These are phyloP conservation scores for Boletales sp. DNA, from an alignment of 768 basidiomycete genomes.

Conservation along the genomic window DNA sequence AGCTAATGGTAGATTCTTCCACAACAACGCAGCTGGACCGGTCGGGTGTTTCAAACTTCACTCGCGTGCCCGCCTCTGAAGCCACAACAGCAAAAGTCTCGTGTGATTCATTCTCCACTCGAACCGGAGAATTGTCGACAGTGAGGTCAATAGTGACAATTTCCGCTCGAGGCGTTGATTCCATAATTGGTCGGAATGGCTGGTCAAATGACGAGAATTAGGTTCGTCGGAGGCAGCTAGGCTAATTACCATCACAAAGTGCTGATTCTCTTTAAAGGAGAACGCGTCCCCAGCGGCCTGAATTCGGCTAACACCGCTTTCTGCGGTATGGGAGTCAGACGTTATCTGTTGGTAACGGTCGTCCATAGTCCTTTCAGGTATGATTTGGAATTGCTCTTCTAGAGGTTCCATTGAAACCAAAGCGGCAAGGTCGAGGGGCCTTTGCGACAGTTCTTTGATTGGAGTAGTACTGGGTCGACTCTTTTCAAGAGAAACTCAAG, in stretches of 20 bases:
- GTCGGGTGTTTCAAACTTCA: neutral
- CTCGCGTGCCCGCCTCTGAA: neutral
- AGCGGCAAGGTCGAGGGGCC: conserved; percentile 15
- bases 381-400: neutral
- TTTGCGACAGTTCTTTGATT: conserved; percentile 30
- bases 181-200: conserved; percentile 3
- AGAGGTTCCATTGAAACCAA: neutral
- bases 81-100: neutral
- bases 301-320: neutral
- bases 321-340: neutral
- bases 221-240: neutral
- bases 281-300: conserved; percentile 1
- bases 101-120: neutral
- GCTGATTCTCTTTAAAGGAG: conserved; percentile 3
- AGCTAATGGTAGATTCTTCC: neutral
- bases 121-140: conserved; percentile 26
- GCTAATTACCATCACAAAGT: conserved; percentile 8
- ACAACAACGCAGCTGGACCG: neutral
- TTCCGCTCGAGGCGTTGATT: conserved; percentile 20
- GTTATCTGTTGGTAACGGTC: neutral
- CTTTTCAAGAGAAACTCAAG: neutral
- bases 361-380: conserved; percentile 1
- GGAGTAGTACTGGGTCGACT: conserved; percentile 12
- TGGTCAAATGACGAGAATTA: conserved; percentile 8
- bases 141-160: conserved; percentile 45